Evolutionary conservation across 371 early-diverging fungal species (phyloP).

Genomic region (Haplosporangium sp.): DNA sequence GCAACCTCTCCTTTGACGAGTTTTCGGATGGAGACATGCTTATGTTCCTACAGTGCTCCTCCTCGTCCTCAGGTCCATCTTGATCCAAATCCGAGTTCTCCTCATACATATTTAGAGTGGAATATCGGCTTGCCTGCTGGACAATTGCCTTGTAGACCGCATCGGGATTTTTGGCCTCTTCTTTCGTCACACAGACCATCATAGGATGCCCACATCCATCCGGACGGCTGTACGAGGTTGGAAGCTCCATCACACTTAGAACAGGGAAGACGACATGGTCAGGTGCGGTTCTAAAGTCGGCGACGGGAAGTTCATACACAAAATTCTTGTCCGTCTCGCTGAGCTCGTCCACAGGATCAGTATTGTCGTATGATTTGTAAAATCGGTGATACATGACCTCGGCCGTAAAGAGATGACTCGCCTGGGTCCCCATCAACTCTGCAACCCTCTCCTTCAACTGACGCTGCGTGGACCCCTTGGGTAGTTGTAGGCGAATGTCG

Average conservation of each 20-base stretch:
- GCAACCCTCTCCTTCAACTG: constrained; percentile 74
- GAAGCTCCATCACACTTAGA: constrained; percentile 13
- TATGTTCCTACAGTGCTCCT: constrained; percentile 16
- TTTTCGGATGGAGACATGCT: constrained; percentile 6
- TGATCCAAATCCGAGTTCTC: not conserved
- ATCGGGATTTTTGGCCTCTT: constrained; percentile 42
- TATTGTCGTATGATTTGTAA: constrained; percentile 71
- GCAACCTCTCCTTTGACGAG: not conserved
- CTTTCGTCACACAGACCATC: constrained; percentile 53
- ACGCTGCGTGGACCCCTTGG: constrained; percentile 71
- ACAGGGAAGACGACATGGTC: constrained; percentile 55
- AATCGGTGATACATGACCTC: constrained; percentile 73
- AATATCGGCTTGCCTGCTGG: constrained; percentile 52
- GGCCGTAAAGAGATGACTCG: constrained; percentile 62
- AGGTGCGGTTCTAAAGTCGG: constrained; percentile 38
- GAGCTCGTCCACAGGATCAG: constrained; percentile 72
- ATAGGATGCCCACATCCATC: constrained; percentile 43
- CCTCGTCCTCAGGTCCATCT: constrained; percentile 16
- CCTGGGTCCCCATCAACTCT: constrained; percentile 58
- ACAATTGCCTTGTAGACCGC: constrained; percentile 50
- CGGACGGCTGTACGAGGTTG: not conserved
- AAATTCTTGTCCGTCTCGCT: constrained; percentile 70
- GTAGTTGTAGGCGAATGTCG: constrained; percentile 54
- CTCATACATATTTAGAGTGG: constrained; percentile 38
- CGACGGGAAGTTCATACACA: constrained; percentile 71